A percentile compares a stretch with the other conserved stretches of the same genome.
Conservation (phyloP, 2,329 filamentous ascomycete species). For the Allantophomopsis lycopodina region DNA sequence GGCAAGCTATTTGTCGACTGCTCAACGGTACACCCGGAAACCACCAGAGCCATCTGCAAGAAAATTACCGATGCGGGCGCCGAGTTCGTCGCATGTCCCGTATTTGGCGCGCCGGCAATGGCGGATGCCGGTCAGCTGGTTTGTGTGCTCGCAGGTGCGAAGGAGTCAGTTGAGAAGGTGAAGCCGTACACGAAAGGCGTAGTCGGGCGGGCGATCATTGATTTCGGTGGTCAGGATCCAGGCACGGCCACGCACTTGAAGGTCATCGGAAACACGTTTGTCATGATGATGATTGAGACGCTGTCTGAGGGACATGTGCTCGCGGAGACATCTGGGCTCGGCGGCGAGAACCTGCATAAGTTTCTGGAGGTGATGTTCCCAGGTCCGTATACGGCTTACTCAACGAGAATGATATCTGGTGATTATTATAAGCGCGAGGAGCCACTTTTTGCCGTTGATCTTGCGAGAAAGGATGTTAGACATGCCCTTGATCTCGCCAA, state of each 20-base stretch:
- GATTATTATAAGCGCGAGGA: constrained; percentile 65
- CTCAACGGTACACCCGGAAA: constrained; percentile 78
- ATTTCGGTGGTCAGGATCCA: constrained; percentile 55
- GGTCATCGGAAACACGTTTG: constrained; percentile 75
- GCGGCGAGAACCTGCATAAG: constrained; percentile 52
- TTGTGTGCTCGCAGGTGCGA: constrained; percentile 57
- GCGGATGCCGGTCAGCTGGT: constrained; percentile 59
- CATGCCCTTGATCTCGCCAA: constrained; percentile 60
- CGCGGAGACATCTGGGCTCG: constrained; percentile 70
- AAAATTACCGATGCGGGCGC: constrained; percentile 44
- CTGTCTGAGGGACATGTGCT: constrained; percentile 66
- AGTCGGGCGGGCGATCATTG: constrained; percentile 53
- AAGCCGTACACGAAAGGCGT: constrained; percentile 62
- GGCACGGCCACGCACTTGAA: constrained; percentile 61
- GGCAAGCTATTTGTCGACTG: constrained; percentile 78
- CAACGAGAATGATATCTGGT: constrained; percentile 57
- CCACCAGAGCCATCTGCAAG: constrained; percentile 52
- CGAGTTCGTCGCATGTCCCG: constrained; percentile 61
- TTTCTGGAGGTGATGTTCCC: constrained; percentile 65
- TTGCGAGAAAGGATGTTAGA: constrained; percentile 69
- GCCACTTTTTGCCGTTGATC: constrained; percentile 71
- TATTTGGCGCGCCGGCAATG: constrained; percentile 60
- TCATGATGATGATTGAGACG: constrained; percentile 68
- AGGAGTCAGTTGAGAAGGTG: constrained; percentile 44
- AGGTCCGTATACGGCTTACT: constrained; percentile 63